These are phyloP conservation scores for Priceomyces melissophilus DNA, from an alignment of 805 yeast species.

Conservation along the genomic window DNA sequence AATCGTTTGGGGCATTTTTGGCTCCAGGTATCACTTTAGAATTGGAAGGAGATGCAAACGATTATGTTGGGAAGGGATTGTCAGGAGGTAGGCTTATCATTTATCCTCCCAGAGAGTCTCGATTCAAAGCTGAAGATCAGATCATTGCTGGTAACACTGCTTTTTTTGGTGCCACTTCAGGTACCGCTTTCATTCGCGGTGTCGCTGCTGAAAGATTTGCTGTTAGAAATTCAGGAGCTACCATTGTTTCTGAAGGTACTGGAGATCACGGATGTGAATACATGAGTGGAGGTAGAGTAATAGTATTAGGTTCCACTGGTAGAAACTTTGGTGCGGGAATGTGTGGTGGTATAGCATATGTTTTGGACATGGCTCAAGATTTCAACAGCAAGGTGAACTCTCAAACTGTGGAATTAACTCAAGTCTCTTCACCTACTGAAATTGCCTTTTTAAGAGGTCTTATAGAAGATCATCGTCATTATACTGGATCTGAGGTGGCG, in stretches of 20 bases:
- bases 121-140: constrained; percentile 92
- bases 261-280: constrained; percentile 99
- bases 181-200: constrained; percentile 91
- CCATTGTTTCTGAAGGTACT: constrained; percentile 92
- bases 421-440: constrained; percentile 81
- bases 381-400: constrained; percentile 74
- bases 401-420: constrained; percentile 77
- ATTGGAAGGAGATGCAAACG: constrained; percentile 96
- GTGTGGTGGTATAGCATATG: constrained; percentile 99
- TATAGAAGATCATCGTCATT: constrained; percentile 92
- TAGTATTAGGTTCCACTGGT: constrained; percentile 87
- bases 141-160: constrained; percentile 96
- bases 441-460: constrained; percentile 91
- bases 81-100: constrained; percentile 93
- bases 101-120: constrained; percentile 82
- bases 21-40: constrained; percentile 95
- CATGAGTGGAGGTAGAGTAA: constrained; percentile 99
- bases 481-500: constrained; percentile 90
- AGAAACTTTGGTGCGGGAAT: constrained; percentile 96
- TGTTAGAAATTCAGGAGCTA: constrained; percentile 98
- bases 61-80: constrained; percentile 95
- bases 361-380: constrained; percentile 92
- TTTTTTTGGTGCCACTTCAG: constrained; percentile 96
- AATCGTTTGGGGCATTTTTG: constrained; percentile 96
- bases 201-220: constrained; percentile 98